Percentiles rank a stretch among this genome's conserved stretches.
phyloP scores from a whole-genome alignment of 2,329 filamentous ascomycete genomes.

The Penicillium polonicum region DNA sequence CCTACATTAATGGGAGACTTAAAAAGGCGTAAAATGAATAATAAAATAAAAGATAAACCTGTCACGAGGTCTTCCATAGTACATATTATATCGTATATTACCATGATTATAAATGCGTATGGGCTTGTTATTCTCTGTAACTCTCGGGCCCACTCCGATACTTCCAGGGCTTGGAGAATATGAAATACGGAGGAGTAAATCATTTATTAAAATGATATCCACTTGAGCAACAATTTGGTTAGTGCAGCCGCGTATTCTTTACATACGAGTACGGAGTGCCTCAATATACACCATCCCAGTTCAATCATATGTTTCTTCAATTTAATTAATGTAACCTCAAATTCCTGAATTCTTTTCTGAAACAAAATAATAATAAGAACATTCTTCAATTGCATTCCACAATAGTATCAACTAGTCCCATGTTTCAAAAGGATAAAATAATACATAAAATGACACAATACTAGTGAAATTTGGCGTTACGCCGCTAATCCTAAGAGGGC shows the following conservation, averaged over 20 bases:
- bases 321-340: not conserved
- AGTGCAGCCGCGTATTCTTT: not conserved
- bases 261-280: not conserved
- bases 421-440: not conserved
- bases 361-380: not conserved
- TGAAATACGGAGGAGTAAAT: not conserved
- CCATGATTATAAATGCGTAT: not conserved
- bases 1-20: not conserved
- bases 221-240: not conserved
- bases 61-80: slow-evolving; percentile 3
- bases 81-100: not conserved
- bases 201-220: too few species aligned
- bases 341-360: not conserved
- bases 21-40: not conserved
- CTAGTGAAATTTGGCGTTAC: slow-evolving; percentile 11
- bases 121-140: slow-evolving; percentile 1
- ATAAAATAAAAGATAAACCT: not conserved
- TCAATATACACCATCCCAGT: not conserved
- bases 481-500: slow-evolving; percentile 13
- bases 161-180: not conserved
- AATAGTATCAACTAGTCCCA: too few species aligned
- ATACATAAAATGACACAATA: slow-evolving; percentile 4
- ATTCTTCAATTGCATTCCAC: slow-evolving; percentile 5
- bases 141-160: slow-evolving; percentile 7
- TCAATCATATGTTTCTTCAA: not conserved